These are phyloP conservation scores for Zizania latifolia DNA, from an alignment of 176 grass and related monocot genomes.

Conservation along the genomic window DNA sequence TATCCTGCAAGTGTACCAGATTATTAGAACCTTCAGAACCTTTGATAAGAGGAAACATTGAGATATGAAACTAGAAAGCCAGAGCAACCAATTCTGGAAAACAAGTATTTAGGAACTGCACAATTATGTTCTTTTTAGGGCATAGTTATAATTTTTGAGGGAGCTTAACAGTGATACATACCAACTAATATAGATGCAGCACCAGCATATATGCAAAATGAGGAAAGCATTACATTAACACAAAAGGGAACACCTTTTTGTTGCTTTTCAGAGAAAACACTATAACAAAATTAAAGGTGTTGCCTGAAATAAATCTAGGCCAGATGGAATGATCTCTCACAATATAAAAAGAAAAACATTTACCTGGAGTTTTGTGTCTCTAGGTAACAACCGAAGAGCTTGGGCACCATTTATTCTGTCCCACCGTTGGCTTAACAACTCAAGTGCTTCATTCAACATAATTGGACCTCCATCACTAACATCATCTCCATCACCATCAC, in stretches of 20 bases:
- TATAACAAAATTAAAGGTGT: neutral
- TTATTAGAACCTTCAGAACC: slow-evolving; percentile 10
- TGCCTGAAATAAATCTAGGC: neutral
- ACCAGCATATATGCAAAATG: neutral
- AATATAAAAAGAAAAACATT: too few relatives aligned
- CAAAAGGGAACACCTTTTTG: neutral
- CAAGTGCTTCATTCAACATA: slow-evolving; percentile 93
- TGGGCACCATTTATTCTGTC: slow-evolving; percentile 98
- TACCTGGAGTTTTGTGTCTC: slow-evolving; percentile 96
- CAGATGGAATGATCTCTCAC: too few relatives aligned
- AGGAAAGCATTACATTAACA: neutral
- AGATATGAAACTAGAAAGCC: slow-evolving; percentile 28
- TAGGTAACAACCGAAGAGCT: slow-evolving; percentile 87
- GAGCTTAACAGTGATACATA: neutral
- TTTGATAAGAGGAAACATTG: neutral
- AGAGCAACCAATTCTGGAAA: slow-evolving; percentile 4
- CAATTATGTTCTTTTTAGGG: neutral
- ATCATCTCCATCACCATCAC: slow-evolving; percentile 94
- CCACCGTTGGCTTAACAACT: slow-evolving; percentile 93
- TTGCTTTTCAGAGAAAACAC: slow-evolving; percentile 5
- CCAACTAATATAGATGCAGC: neutral
- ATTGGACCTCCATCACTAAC: slow-evolving; percentile 64
- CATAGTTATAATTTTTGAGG: neutral
- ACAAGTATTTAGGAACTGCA: neutral
- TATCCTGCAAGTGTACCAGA: slow-evolving; percentile 52